Evolutionary conservation across 768 basidiomycete genomes (phyloP).

Genomic region (Hebeloma cylindrosporum): DNA sequence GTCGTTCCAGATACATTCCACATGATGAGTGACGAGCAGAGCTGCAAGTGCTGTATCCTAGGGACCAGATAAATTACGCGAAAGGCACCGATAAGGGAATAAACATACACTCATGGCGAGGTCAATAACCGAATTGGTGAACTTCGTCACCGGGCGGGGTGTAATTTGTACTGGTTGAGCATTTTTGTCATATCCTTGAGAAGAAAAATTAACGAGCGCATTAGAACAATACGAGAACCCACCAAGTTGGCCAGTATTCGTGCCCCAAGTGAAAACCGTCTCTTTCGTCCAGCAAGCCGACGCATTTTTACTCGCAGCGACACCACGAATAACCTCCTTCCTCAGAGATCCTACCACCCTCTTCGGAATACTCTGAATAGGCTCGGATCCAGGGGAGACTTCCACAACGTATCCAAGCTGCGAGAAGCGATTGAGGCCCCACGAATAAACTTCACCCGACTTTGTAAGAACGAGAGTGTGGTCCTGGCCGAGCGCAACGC

Average conservation of each 20-base stretch:
- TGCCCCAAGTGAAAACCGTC: constrained; percentile 88
- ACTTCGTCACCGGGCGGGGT: constrained; percentile 79
- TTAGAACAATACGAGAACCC: constrained; percentile 16
- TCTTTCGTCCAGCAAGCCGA: constrained; percentile 85
- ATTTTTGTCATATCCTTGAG: constrained; percentile 70
- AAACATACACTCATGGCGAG: constrained; percentile 73
- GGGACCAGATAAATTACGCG: background rate
- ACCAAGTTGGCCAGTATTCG: constrained; percentile 92
- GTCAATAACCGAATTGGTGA: constrained; percentile 66
- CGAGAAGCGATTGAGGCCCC: constrained; percentile 87
- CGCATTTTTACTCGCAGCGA: constrained; percentile 84
- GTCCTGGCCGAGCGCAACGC: constrained; percentile 89
- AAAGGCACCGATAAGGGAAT: background rate
- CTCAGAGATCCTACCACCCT: constrained; percentile 73
- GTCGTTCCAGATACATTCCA: constrained; percentile 81
- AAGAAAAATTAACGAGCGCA: background rate
- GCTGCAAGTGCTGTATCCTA: constrained; percentile 85
- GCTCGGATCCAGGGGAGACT: constrained; percentile 49
- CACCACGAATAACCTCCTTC: constrained; percentile 75
- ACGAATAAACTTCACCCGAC: constrained; percentile 81
- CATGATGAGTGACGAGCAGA: constrained; percentile 76
- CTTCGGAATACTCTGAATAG: constrained; percentile 73
- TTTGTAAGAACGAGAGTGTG: constrained; percentile 87
- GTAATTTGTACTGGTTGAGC: constrained; percentile 72
- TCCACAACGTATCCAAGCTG: constrained; percentile 90